These are phyloP conservation scores for Neofusicoccum umdonicola DNA, from an alignment of 2,329 filamentous ascomycete species.

Conservation along the genomic window DNA sequence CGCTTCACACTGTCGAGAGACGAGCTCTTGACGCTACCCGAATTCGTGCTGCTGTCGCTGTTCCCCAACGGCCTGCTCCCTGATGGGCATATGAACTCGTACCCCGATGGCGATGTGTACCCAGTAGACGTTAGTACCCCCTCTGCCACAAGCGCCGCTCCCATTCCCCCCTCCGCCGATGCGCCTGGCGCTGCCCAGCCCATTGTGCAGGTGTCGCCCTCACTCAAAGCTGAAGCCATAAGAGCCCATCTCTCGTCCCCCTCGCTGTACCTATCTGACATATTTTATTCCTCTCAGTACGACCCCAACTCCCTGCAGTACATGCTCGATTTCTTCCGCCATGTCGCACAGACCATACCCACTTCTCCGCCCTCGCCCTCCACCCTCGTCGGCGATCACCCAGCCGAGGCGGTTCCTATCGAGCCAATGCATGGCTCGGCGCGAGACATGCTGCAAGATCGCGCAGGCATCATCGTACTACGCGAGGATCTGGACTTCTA, in stretches of 20 bases:
- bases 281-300: conserved; percentile 67
- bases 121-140: conserved; percentile 83
- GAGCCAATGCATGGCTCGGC: conserved; percentile 70
- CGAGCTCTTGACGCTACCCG: conserved; percentile 89
- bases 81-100: conserved; percentile 91
- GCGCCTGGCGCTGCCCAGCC: conserved; percentile 19
- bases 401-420: conserved; percentile 59
- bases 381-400: conserved; percentile 38
- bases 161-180: conserved; percentile 27
- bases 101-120: conserved; percentile 89
- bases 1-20: conserved; percentile 93
- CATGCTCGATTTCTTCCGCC: conserved; percentile 98
- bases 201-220: conserved; percentile 31
- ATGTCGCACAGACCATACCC: conserved; percentile 93
- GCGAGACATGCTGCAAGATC: conserved; percentile 76
- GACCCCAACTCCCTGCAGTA: conserved; percentile 95
- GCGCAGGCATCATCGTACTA: conserved; percentile 94
- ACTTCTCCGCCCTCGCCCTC: conserved; percentile 64
- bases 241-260: conserved; percentile 41
- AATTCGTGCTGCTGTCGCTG: conserved; percentile 95
- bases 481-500: conserved; percentile 98
- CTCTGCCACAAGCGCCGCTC: not conserved
- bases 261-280: conserved; percentile 56
- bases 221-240: conserved; percentile 34
- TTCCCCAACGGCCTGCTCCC: conserved; percentile 98